Base-by-base conservation (phyloP, 805 yeast species). In the Pichia nanzhaoensis region DNA sequence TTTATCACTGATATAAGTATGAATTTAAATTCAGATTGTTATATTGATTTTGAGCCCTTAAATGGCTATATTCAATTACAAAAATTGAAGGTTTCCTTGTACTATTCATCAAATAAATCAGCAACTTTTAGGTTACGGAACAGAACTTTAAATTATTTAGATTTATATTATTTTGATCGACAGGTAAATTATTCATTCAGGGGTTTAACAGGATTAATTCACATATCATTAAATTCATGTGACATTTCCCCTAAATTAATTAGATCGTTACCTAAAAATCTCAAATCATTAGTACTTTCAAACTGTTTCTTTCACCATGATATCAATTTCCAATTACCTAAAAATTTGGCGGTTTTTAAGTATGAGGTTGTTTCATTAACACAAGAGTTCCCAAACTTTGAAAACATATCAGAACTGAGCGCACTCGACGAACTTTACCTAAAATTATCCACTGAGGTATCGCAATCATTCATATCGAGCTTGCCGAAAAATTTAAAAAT, bases 1-100 rank as follows among this genome's bases (percentile, higher is more conserved):
- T 40, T 21, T 41, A 14, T 45, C 2, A 45, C 37, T 6, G 41
- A 45, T 27, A 22, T 45, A 14, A 32, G 32, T 16, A 45, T 45
- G 41, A 45, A 37, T 14, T 10, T 45, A 14, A 37, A 22, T 14
- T 36, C 44, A 6, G 41, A 40, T 8, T 12, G 17, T 6, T 40
- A 14, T 14, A 37, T 45, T 12, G 44, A 45, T 19, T 37, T 45
- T 12, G 17, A 16, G 4, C 18, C 37, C 5, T 37, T 45, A 17
- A 21, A 30, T 12, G 12, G 32, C n/a, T 45, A 41, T 22, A 18
- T 10, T n/a, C 17, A 10, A 6, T 19, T 45, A 4, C 21, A 33
- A 24, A 40, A 16, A n/a, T 18, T 45, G 6, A 45, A 40, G 30
- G 24, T 45, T 5, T 40, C 48, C 3, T 10, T 41, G 2, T 31